These are phyloP conservation scores for Zalerion maritima DNA, from an alignment of 495 filamentous ascomycete species.

Conservation along the genomic window DNA sequence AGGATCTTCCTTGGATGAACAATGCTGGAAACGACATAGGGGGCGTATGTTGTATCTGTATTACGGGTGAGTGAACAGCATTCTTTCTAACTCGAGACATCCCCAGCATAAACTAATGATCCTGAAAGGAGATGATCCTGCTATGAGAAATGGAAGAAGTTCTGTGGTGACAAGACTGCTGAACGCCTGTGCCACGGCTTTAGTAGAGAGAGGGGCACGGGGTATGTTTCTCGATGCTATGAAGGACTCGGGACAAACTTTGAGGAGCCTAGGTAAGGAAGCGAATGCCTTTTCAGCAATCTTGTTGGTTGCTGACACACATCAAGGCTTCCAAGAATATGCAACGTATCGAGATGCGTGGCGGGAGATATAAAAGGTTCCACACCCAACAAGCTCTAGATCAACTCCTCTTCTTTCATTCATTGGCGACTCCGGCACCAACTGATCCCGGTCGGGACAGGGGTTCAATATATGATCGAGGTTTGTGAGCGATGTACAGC, in stretches of 20 bases:
- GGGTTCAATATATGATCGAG: no score
- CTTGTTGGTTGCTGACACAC: conserved; percentile 2
- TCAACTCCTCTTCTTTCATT: no score
- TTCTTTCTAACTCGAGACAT: conserved; percentile 6
- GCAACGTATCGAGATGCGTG: conserved; percentile 33
- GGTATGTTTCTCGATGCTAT: conserved; percentile 31
- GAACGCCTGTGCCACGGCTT: conserved; percentile 24
- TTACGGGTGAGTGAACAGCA: conserved; percentile 27
- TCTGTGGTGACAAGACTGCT: conserved; percentile 31
- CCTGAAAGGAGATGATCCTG: conserved; percentile 21
- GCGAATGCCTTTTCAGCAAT: not conserved
- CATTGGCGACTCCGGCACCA: no score
- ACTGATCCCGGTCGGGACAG: no score
- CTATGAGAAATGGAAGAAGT: conserved; percentile 21
- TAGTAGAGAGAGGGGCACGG: conserved; percentile 24
- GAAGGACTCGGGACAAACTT: conserved; percentile 27
- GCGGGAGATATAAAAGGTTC: conserved; percentile 21
- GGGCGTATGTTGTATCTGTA: conserved; percentile 46
- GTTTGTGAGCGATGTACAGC: no score
- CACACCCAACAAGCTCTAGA: no score
- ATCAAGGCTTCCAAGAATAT: conserved; percentile 34
- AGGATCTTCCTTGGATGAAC: conserved; percentile 44
- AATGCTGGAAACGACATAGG: conserved; percentile 40
- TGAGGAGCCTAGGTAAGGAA: conserved; percentile 29
- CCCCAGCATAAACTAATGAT: no score